These are phyloP conservation scores for Macrolepiota albuminosa DNA, from an alignment of 768 basidiomycete genomes.

Conservation along the genomic window DNA sequence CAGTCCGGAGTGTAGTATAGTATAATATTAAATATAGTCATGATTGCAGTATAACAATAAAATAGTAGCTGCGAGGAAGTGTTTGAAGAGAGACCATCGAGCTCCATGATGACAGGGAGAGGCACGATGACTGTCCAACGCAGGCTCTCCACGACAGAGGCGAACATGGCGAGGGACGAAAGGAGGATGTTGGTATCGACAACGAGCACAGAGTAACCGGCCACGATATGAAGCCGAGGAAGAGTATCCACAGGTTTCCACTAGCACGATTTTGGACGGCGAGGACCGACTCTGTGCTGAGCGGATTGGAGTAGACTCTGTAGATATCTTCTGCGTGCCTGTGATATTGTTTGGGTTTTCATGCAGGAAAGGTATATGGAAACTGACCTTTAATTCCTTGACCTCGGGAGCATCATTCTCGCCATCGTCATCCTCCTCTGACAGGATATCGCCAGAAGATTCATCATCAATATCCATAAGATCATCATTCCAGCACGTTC, in stretches of 20 bases:
- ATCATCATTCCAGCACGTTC: slow-evolving; percentile 60
- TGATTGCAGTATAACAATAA: too few species aligned
- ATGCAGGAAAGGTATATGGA: neutral
- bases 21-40: too few species aligned
- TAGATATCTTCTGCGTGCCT: slow-evolving; percentile 71
- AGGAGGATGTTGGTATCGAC: too few species aligned
- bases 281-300: slow-evolving; percentile 25
- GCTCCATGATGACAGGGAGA: too few species aligned
- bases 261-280: slow-evolving; percentile 22
- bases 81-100: too few species aligned
- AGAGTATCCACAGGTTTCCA: slow-evolving; percentile 26
- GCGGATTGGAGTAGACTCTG: slow-evolving; percentile 56
- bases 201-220: slow-evolving; percentile 57
- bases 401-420: slow-evolving; percentile 70
- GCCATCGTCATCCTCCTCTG: slow-evolving; percentile 55
- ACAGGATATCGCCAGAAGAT: slow-evolving; percentile 21
- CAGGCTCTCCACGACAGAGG: too few species aligned
- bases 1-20: too few species aligned
- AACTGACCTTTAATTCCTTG: slow-evolving; percentile 70
- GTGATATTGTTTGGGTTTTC: slow-evolving; percentile 19
- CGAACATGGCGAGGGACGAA: too few species aligned
- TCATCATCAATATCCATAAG: slow-evolving; percentile 56
- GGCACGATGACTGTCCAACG: too few species aligned
- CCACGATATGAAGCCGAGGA: slow-evolving; percentile 51
- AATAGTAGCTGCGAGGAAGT: too few species aligned